Evolutionary conservation across 1,284 basidiomycete species (phyloP), one percentile per base, ranked within the genome.

Genomic region (Microbotryomycetes sp.): DNA sequence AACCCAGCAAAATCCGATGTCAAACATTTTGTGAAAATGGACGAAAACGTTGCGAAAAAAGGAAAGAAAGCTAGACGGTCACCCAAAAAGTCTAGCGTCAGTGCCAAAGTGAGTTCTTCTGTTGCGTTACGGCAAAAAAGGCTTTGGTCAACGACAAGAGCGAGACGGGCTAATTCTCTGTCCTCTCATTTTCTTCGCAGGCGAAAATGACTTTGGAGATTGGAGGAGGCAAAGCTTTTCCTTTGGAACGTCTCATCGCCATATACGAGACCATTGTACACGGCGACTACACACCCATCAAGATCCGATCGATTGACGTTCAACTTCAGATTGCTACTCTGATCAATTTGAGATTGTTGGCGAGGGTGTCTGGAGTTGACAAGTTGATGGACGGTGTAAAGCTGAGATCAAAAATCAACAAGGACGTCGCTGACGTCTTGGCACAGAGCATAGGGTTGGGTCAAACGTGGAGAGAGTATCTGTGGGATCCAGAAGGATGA

Each of bases 1-100:
- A 67, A 69, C 46, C 59, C 65, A 29, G 54, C 61, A 2, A 69
- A 67, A 56, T 60, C 57, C 21, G 67, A 69, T 24, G 67, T 69
- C 16, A 48, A 55, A n/a, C 56, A 55, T 52, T 69, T 69, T 45
- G 67, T 69, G 24, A 56, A 52, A 21, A 55, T 65, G 1, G 18
- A 51, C 7, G 65, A 67, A 23, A 61, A 54, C 0, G 52, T 61
- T 3, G 62, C 62, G 24, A 35, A 50, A 24, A 62, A 60, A 57
- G 65, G 65, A 5, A 64, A 58, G 48, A 61, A 61, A 48, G 50
- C 24, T 28, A 60, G 56, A 24, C 30, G 45, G n/a, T 35, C 16
- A 0, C 52, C 35, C 26, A 47, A 30, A 15, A 56, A 50, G 52
- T 21, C 24, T 27, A 62, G 49, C 15, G 29, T 9, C 26, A 56